Percentiles rank a stretch among this genome's conserved stretches.
phyloP scores from a whole-genome alignment of 179 eudicot genomes.

The Sideroxylon spinosum region DNA sequence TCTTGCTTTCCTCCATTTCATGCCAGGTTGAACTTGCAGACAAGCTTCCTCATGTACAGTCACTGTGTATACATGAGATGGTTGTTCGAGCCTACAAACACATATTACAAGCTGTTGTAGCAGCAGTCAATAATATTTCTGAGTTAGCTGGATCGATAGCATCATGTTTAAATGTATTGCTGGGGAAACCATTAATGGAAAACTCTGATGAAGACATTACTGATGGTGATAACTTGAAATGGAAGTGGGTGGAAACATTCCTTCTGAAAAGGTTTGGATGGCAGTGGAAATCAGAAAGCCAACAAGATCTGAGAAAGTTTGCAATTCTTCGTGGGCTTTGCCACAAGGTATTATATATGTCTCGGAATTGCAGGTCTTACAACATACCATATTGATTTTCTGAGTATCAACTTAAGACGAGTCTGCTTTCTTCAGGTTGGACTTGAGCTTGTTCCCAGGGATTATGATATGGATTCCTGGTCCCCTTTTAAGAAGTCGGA shows the following conservation, averaged over 20 bases:
- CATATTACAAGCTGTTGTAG: constrained; percentile 61
- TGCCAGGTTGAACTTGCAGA: constrained; percentile 76
- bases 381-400: background rate
- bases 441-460: constrained; percentile 69
- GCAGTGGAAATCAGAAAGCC: constrained; percentile 51
- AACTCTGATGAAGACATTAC: constrained; percentile 28
- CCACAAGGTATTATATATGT: constrained; percentile 48
- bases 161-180: constrained; percentile 60
- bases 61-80: constrained; percentile 76
- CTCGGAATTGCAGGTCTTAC: background rate
- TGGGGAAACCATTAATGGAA: constrained; percentile 43
- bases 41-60: constrained; percentile 83
- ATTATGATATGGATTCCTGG: constrained; percentile 64
- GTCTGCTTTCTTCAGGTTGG: constrained; percentile 48
- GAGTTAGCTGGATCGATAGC: constrained; percentile 60
- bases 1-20: constrained; percentile 14
- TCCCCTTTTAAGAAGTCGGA: constrained; percentile 62
- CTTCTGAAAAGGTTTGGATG: constrained; percentile 64
- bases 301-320: constrained; percentile 53
- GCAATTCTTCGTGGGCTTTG: constrained; percentile 82
- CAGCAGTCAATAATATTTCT: constrained; percentile 44
- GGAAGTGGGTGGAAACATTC: constrained; percentile 70
- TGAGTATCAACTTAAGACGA: constrained; percentile 1
- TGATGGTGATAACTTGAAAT: constrained; percentile 48
- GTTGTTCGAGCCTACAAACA: constrained; percentile 80